Base-by-base conservation (phyloP, 208 protist genomes). In the Acanthamoeba rhysodes region DNA sequence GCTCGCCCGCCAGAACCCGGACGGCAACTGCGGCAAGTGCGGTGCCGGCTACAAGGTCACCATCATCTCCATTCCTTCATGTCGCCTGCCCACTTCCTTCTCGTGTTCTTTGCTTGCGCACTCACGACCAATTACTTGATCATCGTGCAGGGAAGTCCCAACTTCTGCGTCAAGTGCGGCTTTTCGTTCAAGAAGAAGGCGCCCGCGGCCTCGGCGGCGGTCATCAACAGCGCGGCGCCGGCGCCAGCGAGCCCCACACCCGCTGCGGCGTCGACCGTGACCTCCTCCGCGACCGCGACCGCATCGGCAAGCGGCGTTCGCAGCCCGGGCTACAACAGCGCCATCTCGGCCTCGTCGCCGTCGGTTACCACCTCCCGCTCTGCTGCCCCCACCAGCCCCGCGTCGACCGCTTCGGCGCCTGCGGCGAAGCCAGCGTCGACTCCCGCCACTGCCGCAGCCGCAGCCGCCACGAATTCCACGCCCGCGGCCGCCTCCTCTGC, bases 131-230 rank as follows among this genome's bases (percentile, higher is more conserved):
- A 57, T 78, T 34, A 7, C n/a, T n/a, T n/a, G n/a, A n/a, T 27
- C 53, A 2, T 2, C 53, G 53, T 90, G 57, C 85, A 92, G 85
- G 85, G 85, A 53, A 74, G 45, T 32, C 85, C 85, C 34, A 76
- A 66, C 55, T 92, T 92, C 37, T 92, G 85, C 85, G 64, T 92
- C 32, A 92, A 92, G 24, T 92, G 85, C 70, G 85, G 85, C 37
- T 92, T 64, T 24, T 76, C 59, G 20, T 74, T 92, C 59, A 92
- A 72, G 37, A 92, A 92, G 64, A 92, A 92, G 59, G 62, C 27
- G 37, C 48, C 85, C 34, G 20, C 64, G 4, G 85, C 34, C 48
- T 34, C 85, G 16, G n/a, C 85, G 12, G 85, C 27, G 12, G 85
- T 55, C 55, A n/a, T 55, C 50, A 27, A 4, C 85, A 92, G 64